Evolutionary conservation across 352 stramenopile species (phyloP).

Genomic region (Halophytophthora polymorphica): DNA sequence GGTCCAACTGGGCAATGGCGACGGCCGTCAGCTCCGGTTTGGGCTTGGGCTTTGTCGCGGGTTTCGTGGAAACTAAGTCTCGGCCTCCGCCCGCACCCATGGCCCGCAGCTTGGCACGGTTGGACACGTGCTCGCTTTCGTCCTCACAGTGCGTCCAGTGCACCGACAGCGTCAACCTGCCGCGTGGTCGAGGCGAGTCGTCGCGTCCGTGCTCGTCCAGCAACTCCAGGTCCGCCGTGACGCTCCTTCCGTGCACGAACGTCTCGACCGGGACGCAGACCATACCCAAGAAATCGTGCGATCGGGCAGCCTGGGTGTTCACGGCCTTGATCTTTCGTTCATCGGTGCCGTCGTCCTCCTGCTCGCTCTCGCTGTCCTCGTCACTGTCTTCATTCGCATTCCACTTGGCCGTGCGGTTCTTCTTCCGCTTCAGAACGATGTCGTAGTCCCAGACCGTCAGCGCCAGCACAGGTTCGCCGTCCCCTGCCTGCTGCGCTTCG

Average conservation of each 20-base stretch:
- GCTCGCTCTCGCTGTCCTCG: neutral
- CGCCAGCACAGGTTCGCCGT: slow-evolving; percentile 10
- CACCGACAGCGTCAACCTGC: slow-evolving; percentile 44
- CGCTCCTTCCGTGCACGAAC: slow-evolving; percentile 38
- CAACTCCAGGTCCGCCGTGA: slow-evolving; percentile 41
- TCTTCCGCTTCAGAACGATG: slow-evolving; percentile 14
- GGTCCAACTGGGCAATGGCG: slow-evolving; percentile 10
- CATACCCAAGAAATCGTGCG: slow-evolving; percentile 45
- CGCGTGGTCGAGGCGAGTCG: slow-evolving; percentile 29
- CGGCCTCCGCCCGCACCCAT: slow-evolving; percentile 19
- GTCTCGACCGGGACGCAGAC: slow-evolving; percentile 34
- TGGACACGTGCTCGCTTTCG: slow-evolving; percentile 6
- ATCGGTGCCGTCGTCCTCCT: neutral
- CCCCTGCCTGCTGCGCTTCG: slow-evolving; percentile 2
- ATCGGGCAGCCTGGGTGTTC: neutral
- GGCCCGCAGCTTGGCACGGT: slow-evolving; percentile 17
- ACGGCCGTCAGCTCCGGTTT: slow-evolving; percentile 26
- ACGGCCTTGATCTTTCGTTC: neutral
- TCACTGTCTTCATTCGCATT: slow-evolving; percentile 5
- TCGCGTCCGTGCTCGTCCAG: slow-evolving; percentile 19
- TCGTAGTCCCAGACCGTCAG: slow-evolving; percentile 43
- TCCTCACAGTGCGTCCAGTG: slow-evolving; percentile 52
- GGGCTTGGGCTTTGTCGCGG: slow-evolving; percentile 16
- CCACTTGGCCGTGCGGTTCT: neutral
- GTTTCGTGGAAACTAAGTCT: slow-evolving; percentile 15